Conservation (phyloP, 495 filamentous ascomycete genomes). For the Polyplosphaeria fusca region DNA sequence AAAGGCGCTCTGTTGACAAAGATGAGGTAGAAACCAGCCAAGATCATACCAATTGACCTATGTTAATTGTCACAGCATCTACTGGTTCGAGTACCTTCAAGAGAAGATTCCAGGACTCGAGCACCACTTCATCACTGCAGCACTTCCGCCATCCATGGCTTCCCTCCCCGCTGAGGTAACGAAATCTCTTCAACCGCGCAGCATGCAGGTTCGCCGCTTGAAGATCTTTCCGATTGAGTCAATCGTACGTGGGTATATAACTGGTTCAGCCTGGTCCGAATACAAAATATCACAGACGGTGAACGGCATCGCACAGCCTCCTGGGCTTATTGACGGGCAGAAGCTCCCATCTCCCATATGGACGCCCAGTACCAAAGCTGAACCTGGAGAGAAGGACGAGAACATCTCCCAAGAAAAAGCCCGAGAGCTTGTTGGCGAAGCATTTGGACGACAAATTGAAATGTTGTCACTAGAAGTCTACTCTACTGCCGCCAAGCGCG, state of each 20-base stretch:
- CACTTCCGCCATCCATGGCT: slow-evolving; percentile 57
- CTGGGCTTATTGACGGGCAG: slow-evolving; percentile 68
- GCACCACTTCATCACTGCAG: slow-evolving; percentile 72
- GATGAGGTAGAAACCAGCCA: slow-evolving; percentile 47
- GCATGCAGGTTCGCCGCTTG: slow-evolving; percentile 78
- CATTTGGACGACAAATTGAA: slow-evolving; percentile 72
- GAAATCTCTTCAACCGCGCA: slow-evolving; percentile 59
- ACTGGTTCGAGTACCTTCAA: slow-evolving; percentile 79
- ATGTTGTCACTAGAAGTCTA: slow-evolving; percentile 70
- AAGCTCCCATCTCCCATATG: slow-evolving; percentile 70
- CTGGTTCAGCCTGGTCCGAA: slow-evolving; percentile 86
- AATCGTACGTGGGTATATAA: slow-evolving; percentile 90
- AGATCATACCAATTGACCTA: neutral
- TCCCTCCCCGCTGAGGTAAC: slow-evolving; percentile 20
- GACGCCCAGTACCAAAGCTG: slow-evolving; percentile 89
- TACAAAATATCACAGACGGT: slow-evolving; percentile 73
- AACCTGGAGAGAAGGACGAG: slow-evolving; percentile 78
- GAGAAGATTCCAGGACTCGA: slow-evolving; percentile 62
- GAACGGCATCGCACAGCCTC: slow-evolving; percentile 66
- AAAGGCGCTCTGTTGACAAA: slow-evolving; percentile 80
- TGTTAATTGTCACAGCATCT: slow-evolving; percentile 49
- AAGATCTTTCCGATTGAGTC: slow-evolving; percentile 86
- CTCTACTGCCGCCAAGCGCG: slow-evolving; percentile 56
- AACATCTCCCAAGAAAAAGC: slow-evolving; percentile 80
- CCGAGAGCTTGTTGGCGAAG: slow-evolving; percentile 64